Evolutionary conservation across 2,329 filamentous ascomycete species (phyloP), one percentile per base, ranked within the genome.

Genomic region (Exophiala mesophila): DNA sequence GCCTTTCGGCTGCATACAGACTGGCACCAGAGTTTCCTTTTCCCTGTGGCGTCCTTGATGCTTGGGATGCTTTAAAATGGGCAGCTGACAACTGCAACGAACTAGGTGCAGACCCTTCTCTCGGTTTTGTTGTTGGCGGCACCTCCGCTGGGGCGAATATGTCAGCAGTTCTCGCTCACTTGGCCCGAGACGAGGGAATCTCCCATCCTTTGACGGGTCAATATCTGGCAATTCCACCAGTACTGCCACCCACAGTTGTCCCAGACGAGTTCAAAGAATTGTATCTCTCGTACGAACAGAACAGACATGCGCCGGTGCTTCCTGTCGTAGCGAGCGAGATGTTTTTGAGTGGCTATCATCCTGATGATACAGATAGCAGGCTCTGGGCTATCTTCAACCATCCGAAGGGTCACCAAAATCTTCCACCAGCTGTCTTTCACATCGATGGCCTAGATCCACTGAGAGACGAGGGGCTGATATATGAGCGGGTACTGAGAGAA

Each of bases 121-220:
- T 60, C 8, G 72, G 71, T 0, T 74, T 76, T 47, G 46, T 76
- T n/a, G 43, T 74, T 8, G 71, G 70, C n/a, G 72, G 73, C 1
- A 63, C 64, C 1, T 72, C 68, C 9, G 70, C 73, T 0, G 72
- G 72, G 6, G 71, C 47, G 10, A 55, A 54, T 17, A 42, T 55
- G 42, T 56, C 59, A 2, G 61, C 61, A 5, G 60, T 65, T 0
- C 45, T 64, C 23, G 56, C 59, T 1, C 61, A 63, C 40, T 55
- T 64, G 8, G 62, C 61, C 31, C 54, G 61, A 17, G 60, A 65
- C 23, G 55, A 60, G 16, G 43, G 54, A 3, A 50, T 66, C 18
- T 59, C 60, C 3, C 66, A 67, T 1, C 63, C 65, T 3, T 49
- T 75, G 12, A 74, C 72, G 0, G 72, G 72, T 1, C 56, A 67